Base-by-base conservation (phyloP, 1,284 basidiomycete genomes). In the Amylostereum areolatum region DNA sequence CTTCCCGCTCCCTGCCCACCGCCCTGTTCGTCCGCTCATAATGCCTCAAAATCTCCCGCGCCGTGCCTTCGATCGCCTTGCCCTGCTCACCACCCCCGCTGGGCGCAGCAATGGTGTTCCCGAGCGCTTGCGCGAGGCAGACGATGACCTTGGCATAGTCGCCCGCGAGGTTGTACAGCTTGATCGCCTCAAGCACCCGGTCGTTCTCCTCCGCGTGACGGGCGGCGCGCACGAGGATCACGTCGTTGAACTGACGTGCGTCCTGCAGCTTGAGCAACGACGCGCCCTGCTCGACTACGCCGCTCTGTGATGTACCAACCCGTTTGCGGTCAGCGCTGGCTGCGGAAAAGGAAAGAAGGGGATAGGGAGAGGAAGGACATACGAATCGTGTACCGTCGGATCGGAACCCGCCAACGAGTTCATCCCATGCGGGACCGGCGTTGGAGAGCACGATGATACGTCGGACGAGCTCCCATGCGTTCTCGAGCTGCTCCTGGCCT, bases 161-260 rank as follows among this genome's bases (percentile, higher is more conserved):
- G 35, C 92, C 90, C 0, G 95, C 93, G 34, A 98, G 82, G 68
- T 98, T 96, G 73, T 93, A 98, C 43, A 99, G 73, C 65, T 96
- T 89, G 69, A 99, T 94, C 2, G 94, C 93, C 65, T 98, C 93
- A 4, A 86, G 78, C 41, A 90, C 84, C 30, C 89, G 86, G 59
- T 87, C 85, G 57, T 85, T 87, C 55, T 83, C 83, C 66, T 78
- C 87, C 50, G 74, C 86, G 59, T 90, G 77, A 46, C 79, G 75
- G 1, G 94, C 91, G 0, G 93, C 90, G 9, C 83, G 81, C 52
- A 85, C 72, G 48, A 98, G 87, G 51, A 98, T 92, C 36, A 89
- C 78, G 33, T 82, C 80, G 49, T 95, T 83, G 72, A 89, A 97
- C 47, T 89, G 81, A 43, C 80, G 72, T 49, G 74, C 70, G 60